A percentile compares a stretch with the other conserved stretches of the same genome.
Evolutionary conservation across 2,329 filamentous ascomycete genomes (phyloP).

Genomic region (Monilinia fructigena): DNA sequence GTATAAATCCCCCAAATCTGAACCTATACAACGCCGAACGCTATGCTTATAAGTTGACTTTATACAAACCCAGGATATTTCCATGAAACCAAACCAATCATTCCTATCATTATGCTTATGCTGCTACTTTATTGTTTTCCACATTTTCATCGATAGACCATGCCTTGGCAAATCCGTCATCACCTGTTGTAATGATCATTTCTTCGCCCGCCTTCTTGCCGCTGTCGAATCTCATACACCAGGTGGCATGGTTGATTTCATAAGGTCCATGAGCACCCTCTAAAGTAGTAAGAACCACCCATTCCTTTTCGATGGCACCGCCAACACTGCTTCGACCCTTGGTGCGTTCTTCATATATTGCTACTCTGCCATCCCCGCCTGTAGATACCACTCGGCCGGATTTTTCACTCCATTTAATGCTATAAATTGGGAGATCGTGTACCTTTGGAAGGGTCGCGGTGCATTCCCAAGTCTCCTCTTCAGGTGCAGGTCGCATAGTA

Average conservation of each 20-base stretch:
- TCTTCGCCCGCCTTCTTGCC: constrained; percentile 67
- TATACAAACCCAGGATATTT: constrained; percentile 1
- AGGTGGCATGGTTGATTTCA: constrained; percentile 88
- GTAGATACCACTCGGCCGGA: constrained; percentile 81
- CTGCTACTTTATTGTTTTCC: background rate
- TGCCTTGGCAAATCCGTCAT: constrained; percentile 83
- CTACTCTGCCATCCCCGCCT: constrained; percentile 80
- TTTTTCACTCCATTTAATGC: constrained; percentile 75
- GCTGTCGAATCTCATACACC: constrained; percentile 76
- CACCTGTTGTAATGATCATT: constrained; percentile 85
- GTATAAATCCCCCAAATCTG: constrained; percentile 6
- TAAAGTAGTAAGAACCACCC: constrained; percentile 68
- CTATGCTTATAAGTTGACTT: constrained; percentile 17
- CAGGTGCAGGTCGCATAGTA: constrained; percentile 71
- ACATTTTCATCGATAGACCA: constrained; percentile 60
- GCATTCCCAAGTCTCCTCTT: constrained; percentile 82
- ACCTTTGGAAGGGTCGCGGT: constrained; percentile 70
- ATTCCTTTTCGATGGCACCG: constrained; percentile 50
- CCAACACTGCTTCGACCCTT: constrained; percentile 36
- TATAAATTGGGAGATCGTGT: constrained; percentile 82
- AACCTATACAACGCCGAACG: constrained; percentile 16
- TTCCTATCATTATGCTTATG: constrained; percentile 6
- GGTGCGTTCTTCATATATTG: constrained; percentile 68
- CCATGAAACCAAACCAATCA: background rate
- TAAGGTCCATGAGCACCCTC: constrained; percentile 84